Evolutionary conservation across 306 rosid species (phyloP).

Genomic region (Vigna angularis): DNA sequence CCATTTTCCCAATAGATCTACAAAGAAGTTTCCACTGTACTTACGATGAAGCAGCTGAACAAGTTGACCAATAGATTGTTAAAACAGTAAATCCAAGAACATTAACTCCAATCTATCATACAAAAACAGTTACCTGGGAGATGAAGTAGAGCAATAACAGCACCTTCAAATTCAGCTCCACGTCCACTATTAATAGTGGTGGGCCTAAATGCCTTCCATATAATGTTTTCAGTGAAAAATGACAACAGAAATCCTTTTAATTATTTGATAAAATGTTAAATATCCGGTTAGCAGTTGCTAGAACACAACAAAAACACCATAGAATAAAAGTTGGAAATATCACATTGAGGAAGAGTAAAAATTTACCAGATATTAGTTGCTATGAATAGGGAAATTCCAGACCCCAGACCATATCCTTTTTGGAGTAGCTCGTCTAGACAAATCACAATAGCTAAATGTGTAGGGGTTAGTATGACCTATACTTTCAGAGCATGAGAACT

Average conservation of each 20-base stretch:
- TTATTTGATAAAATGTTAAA: slow-evolving; percentile 17
- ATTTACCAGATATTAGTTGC: slow-evolving; percentile 95
- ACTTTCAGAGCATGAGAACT: no score
- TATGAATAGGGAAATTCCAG: slow-evolving; percentile 96
- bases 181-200: slow-evolving; percentile 96
- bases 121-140: slow-evolving; percentile 78
- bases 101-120: background rate
- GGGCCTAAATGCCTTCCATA: slow-evolving; percentile 97
- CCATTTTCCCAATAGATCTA: slow-evolving; percentile 92
- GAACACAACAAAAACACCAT: background rate
- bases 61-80: slow-evolving; percentile 25
- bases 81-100: slow-evolving; percentile 32
- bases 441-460: no score
- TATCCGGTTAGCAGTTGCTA: background rate
- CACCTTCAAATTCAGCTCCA: slow-evolving; percentile 97
- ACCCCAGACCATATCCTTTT: slow-evolving; percentile 98
- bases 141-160: slow-evolving; percentile 92
- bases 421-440: slow-evolving; percentile 97
- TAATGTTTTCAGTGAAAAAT: slow-evolving; percentile 78
- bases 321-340: background rate
- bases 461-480: no score
- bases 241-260: slow-evolving; percentile 20
- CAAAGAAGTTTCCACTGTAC: slow-evolving; percentile 86
- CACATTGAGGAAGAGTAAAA: background rate
- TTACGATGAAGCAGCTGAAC: slow-evolving; percentile 80